A percentile compares a stretch with the other conserved stretches of the same genome.
phyloP scores from a whole-genome alignment of 2,329 filamentous ascomycete genomes.

The Myriosclerotinia curreyana region DNA sequence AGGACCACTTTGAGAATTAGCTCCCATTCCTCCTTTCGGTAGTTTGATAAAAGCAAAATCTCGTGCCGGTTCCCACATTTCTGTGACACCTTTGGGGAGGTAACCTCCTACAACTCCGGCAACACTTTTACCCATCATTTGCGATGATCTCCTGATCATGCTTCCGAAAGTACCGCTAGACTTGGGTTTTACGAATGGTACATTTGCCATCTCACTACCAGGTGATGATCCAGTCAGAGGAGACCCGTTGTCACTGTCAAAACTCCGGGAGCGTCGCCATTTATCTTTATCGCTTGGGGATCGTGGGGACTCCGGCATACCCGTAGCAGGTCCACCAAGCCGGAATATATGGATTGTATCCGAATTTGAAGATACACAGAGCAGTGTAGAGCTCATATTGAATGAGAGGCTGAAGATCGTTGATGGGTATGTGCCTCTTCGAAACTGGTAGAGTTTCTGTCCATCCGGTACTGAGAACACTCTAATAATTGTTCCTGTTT shows the following conservation, averaged over 20 bases:
- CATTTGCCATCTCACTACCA: conserved; percentile 35
- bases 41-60: conserved; percentile 98
- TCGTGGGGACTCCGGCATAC: conserved; percentile 39
- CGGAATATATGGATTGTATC: conserved; percentile 98
- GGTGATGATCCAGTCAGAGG: conserved; percentile 38
- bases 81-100: conserved; percentile 86
- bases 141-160: conserved; percentile 89
- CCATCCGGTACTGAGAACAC: conserved; percentile 91
- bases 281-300: conserved; percentile 33
- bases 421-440: conserved; percentile 90
- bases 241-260: conserved; percentile 56
- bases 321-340: conserved; percentile 52
- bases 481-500: conserved; percentile 95
- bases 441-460: conserved; percentile 93
- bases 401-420: conserved; percentile 99
- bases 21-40: conserved; percentile 55
- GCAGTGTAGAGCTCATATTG: conserved; percentile 86
- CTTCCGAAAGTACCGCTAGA: conserved; percentile 79
- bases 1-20: conserved; percentile 47
- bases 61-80: conserved; percentile 94
- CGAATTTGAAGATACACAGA: conserved; percentile 93
- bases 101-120: conserved; percentile 89
- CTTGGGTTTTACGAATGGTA: conserved; percentile 43
- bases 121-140: conserved; percentile 85
- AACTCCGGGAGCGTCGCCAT: conserved; percentile 44